Base-by-base conservation (phyloP, 257 asterid genomes). In the Solanum chmielewskii region DNA sequence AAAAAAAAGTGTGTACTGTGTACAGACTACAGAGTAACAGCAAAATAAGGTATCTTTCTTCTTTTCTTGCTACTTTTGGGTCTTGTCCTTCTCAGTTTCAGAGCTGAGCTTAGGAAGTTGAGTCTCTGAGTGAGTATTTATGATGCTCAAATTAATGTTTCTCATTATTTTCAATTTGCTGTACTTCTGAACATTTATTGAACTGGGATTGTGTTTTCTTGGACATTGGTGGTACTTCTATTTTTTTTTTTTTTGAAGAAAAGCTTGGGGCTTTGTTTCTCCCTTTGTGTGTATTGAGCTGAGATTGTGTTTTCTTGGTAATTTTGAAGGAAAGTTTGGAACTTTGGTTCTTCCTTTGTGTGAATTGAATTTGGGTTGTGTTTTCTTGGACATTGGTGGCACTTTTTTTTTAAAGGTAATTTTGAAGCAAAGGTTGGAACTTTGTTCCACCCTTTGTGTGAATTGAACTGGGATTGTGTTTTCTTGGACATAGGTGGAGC, bases 31-130 rank as follows among this genome's bases (percentile, higher is more conserved):
- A 23, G 83, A 39, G 83, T 35, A 75, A 15, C 83, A 76, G 39
- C 23, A 89, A 88, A 86, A 62, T 69, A 60, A 85, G 90, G 93
- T 87, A 88, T 88, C 87, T 86, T 87, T 88, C 82, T 44, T 85
- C 74, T 66, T 87, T 87, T 45, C 84, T 42, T 80, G 3, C 84
- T 1, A 18, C 68, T 80, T 80, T 80, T 80, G 42, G 66, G 84
- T 80, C 42, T 80, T 91, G 86, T 88, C 84, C 86, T 90, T 80
- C 66, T 80, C 84, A 47, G 66, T 47, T 80, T 85, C 91, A 89
- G 90, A 83, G 88, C 69, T 91, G 59, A 39, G 56, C 76, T 25
- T 29, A 69, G 83, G 27, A 25, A 13, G 87, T 84, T 78, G 83
- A 42, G 60, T 76, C 39, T 77, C n/a, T 77, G 87, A 87, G 84